phyloP scores from a whole-genome alignment of 2,329 filamentous ascomycete genomes.

The Aspergillus viridinutans region DNA sequence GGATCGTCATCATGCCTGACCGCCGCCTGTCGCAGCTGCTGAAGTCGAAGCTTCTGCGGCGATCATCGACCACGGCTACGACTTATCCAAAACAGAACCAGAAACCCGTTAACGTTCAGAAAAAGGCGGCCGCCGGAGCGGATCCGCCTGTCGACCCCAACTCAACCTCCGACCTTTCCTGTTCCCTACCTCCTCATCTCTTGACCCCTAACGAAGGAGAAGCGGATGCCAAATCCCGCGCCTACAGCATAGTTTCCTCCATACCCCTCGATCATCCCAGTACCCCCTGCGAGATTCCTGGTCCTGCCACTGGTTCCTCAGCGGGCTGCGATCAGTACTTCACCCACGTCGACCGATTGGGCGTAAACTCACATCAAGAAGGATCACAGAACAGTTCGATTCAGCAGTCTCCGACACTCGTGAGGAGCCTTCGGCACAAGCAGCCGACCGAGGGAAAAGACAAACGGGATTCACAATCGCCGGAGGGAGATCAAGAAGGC shows the following conservation, averaged over 20 bases:
- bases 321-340: slow-evolving; percentile 5
- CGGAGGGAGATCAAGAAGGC: neutral
- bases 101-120: neutral
- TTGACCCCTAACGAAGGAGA: slow-evolving; percentile 13
- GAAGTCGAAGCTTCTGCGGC: slow-evolving; percentile 35
- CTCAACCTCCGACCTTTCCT: slow-evolving; percentile 6
- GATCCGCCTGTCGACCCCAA: slow-evolving; percentile 11
- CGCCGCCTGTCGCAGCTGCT: slow-evolving; percentile 31
- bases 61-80: slow-evolving; percentile 25
- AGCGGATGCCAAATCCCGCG: slow-evolving; percentile 16
- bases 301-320: slow-evolving; percentile 8
- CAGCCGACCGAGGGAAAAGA: neutral
- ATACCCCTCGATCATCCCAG: slow-evolving; percentile 13
- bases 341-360: neutral
- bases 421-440: neutral
- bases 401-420: neutral
- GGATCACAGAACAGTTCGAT: neutral
- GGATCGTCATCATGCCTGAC: slow-evolving; percentile 26
- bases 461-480: neutral
- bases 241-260: slow-evolving; percentile 24
- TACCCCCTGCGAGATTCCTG: slow-evolving; percentile 14
- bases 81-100: neutral
- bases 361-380: neutral
- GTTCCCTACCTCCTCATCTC: slow-evolving; percentile 15
- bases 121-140: slow-evolving; percentile 23